These are phyloP conservation scores for Drechslerella stenobrocha DNA, from an alignment of 2,329 filamentous ascomycete genomes.

Conservation along the genomic window DNA sequence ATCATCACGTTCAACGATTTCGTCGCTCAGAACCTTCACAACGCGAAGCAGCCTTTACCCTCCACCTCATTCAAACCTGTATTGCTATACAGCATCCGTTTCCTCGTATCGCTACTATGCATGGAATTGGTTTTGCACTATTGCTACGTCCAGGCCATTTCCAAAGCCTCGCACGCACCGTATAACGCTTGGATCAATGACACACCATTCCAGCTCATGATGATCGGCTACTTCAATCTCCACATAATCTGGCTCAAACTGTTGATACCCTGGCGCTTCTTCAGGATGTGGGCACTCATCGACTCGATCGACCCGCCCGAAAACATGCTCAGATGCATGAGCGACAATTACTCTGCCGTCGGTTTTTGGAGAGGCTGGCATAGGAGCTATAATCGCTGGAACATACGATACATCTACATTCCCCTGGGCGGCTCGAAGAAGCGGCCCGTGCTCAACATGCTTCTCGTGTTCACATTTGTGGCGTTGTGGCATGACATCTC, in stretches of 20 bases:
- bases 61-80: slow-evolving; percentile 68
- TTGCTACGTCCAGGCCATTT: slow-evolving; percentile 91
- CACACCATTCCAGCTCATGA: slow-evolving; percentile 80
- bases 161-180: slow-evolving; percentile 69
- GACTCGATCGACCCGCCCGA: slow-evolving; percentile 94
- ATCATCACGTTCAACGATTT: slow-evolving; percentile 99
- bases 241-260: slow-evolving; percentile 98
- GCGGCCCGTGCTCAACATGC: slow-evolving; percentile 71
- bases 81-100: slow-evolving; percentile 79
- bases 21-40: slow-evolving; percentile 67
- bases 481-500: slow-evolving; percentile 98
- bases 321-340: slow-evolving; percentile 97
- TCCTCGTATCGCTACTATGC: slow-evolving; percentile 74
- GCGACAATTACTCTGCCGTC: slow-evolving; percentile 86
- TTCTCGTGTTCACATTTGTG: slow-evolving; percentile 91
- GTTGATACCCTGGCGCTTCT: slow-evolving; percentile 95
- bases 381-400: slow-evolving; percentile 90
- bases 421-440: slow-evolving; percentile 75
- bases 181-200: slow-evolving; percentile 70
- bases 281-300: slow-evolving; percentile 89
- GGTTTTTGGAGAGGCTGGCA: slow-evolving; percentile 98
- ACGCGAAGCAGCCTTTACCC: slow-evolving; percentile 59
- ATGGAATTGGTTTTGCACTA: slow-evolving; percentile 94
- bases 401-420: slow-evolving; percentile 89
- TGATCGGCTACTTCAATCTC: slow-evolving; percentile 93